Evolutionary conservation across 768 basidiomycete species (phyloP).

Genomic region (Trametes cubensis): DNA sequence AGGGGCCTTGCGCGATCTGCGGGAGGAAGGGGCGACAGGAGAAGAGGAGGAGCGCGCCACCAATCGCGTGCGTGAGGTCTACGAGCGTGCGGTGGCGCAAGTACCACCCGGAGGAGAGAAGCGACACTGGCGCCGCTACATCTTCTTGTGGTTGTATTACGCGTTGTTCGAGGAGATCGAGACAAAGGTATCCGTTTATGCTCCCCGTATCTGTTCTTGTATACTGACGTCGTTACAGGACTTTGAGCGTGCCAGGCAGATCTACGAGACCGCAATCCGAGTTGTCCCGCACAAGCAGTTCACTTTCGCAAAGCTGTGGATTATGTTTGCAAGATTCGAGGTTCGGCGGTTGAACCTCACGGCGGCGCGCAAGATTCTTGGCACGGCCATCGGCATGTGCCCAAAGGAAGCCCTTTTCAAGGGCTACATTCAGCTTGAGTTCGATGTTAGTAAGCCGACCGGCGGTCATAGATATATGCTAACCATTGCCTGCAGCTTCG

Average conservation of each 20-base stretch:
- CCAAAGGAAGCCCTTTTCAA: constrained; percentile 96
- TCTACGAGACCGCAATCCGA: constrained; percentile 86
- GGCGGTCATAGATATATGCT: constrained; percentile 8
- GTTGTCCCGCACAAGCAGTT: constrained; percentile 96
- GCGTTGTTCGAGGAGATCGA: constrained; percentile 97
- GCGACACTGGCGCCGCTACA: constrained; percentile 87
- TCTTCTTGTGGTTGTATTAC: constrained; percentile 94
- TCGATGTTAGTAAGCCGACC: constrained; percentile 60
- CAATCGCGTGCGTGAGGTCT: constrained; percentile 84
- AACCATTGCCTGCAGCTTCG: constrained; percentile 58
- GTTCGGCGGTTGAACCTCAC: constrained; percentile 78
- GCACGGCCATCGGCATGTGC: constrained; percentile 91
- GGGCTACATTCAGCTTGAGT: constrained; percentile 92
- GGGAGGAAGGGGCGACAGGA: constrained; percentile 70
- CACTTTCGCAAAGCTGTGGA: constrained; percentile 97
- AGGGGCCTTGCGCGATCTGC: constrained; percentile 75
- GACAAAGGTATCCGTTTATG: constrained; percentile 62
- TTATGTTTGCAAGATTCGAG: constrained; percentile 91
- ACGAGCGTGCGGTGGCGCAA: constrained; percentile 93
- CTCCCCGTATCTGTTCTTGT: not conserved
- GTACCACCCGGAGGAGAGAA: constrained; percentile 95
- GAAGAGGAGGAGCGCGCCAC: constrained; percentile 68
- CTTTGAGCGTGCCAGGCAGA: constrained; percentile 79
- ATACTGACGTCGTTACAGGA: constrained; percentile 55
- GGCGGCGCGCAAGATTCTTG: constrained; percentile 87